These are phyloP conservation scores for Diutina pseudorugosa DNA, from an alignment of 1,139 yeast genomes.

Conservation along the genomic window DNA sequence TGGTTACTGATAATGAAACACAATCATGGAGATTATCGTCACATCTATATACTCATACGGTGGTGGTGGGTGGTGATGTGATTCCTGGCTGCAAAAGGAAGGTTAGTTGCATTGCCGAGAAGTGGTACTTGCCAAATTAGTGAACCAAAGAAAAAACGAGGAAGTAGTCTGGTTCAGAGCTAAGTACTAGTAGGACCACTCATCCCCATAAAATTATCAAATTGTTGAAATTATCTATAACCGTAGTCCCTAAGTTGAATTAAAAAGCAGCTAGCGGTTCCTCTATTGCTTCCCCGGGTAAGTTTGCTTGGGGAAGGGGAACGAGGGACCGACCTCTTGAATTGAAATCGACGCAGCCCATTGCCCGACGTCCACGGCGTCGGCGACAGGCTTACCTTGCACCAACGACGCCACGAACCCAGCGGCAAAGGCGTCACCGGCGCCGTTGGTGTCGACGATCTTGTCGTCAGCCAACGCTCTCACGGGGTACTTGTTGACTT, in stretches of 20 bases:
- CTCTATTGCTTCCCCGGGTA: conserved; percentile 16
- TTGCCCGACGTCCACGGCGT: conserved; percentile 78
- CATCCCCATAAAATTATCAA: neutral
- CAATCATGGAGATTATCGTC: neutral
- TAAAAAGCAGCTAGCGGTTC: neutral
- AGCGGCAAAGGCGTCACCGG: conserved; percentile 98
- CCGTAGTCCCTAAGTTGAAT: neutral
- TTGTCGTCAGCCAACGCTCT: conserved; percentile 53
- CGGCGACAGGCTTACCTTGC: conserved; percentile 50
- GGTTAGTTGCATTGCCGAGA: neutral
- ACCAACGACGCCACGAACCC: conserved; percentile 91
- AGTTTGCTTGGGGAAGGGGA: conserved; percentile 70
- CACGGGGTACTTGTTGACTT: conserved; percentile 48
- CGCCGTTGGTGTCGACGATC: conserved; percentile 93
- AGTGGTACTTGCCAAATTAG: no score
- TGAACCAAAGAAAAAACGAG: no score
- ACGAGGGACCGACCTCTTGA: conserved; percentile 89
- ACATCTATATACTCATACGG: neutral
- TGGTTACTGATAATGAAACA: neutral
- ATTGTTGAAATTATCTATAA: conserved; percentile 3
- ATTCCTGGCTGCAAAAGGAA: neutral
- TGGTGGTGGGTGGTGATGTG: neutral
- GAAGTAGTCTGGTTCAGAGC: no score
- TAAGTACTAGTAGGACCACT: no score
- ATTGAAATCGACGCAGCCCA: conserved; percentile 92